A percentile compares a stretch with the other conserved stretches of the same genome.
These are phyloP conservation scores for Pichia sp. DNA, from an alignment of 1,139 yeast genomes.

Conservation along the genomic window DNA sequence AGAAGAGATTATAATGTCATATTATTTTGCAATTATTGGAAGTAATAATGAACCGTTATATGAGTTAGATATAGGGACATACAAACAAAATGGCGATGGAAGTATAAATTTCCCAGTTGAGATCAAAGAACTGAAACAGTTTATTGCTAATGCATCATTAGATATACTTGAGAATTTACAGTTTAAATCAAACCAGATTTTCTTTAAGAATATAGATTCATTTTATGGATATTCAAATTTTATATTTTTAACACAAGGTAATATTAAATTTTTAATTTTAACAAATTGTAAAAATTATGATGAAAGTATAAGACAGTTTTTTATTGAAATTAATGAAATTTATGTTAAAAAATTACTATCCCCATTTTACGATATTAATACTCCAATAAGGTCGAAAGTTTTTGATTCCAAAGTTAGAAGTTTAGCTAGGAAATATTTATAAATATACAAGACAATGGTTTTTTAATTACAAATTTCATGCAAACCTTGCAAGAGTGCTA, in stretches of 20 bases:
- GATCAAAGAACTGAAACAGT: constrained; percentile 76
- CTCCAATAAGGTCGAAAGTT: constrained; percentile 63
- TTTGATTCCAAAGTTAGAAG: constrained; percentile 72
- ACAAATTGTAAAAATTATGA: constrained; percentile 42
- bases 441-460: constrained; percentile 1
- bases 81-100: constrained; percentile 58
- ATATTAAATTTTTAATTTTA: constrained; percentile 66
- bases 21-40: constrained; percentile 84
- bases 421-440: constrained; percentile 72
- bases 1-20: constrained; percentile 49
- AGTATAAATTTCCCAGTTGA: constrained; percentile 59
- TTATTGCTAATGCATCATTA: constrained; percentile 78
- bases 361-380: constrained; percentile 78
- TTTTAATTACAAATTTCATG: background rate
- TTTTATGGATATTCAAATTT: constrained; percentile 77
- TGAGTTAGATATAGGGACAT: constrained; percentile 80
- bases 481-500: background rate
- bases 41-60: constrained; percentile 81
- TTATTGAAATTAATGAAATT: constrained; percentile 77
- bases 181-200: constrained; percentile 62
- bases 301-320: constrained; percentile 74
- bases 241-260: constrained; percentile 85
- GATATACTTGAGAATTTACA: constrained; percentile 87
- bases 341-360: constrained; percentile 80
- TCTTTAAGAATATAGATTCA: constrained; percentile 74